A percentile compares a stretch with the other conserved stretches of the same genome.
These are phyloP conservation scores for Pseudozyma hubeiensis DNA, from an alignment of 1,284 basidiomycete genomes.

Conservation along the genomic window DNA sequence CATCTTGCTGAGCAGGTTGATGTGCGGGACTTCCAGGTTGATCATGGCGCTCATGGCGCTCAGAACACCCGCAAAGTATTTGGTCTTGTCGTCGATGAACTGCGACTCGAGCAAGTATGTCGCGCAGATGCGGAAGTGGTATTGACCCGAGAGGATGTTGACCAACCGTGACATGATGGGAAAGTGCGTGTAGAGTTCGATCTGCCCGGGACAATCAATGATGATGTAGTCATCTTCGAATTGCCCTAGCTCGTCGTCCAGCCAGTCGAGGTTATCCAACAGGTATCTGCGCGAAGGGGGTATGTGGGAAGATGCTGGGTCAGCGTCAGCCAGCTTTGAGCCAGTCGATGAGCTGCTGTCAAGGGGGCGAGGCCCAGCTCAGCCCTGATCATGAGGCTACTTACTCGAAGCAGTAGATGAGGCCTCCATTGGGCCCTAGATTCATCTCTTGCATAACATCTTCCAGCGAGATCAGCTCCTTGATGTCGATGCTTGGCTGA, in stretches of 20 bases:
- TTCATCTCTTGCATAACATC: constrained; percentile 97
- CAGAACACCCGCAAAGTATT: constrained; percentile 98
- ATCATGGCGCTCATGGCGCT: constrained; percentile 99
- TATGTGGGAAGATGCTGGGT: too few species aligned
- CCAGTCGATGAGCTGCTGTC: too few species aligned
- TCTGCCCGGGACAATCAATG: constrained; percentile 98
- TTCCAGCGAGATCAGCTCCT: constrained; percentile 89
- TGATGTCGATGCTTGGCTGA: constrained; percentile 92
- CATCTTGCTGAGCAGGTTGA: constrained; percentile 99
- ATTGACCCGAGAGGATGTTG: constrained; percentile 71
- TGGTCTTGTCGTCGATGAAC: constrained; percentile 80
- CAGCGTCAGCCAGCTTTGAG: too few species aligned
- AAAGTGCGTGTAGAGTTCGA: constrained; percentile 98
- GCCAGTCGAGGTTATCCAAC: constrained; percentile 96
- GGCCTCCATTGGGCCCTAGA: constrained; percentile 95
- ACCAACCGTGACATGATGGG: constrained; percentile 92
- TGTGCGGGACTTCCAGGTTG: constrained; percentile 93
- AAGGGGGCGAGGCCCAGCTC: too few species aligned
- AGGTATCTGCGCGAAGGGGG: constrained; percentile 78
- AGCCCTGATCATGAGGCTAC: constrained; percentile 59
- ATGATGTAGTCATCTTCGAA: constrained; percentile 98
- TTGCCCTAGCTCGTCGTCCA: constrained; percentile 91
- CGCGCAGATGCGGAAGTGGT: constrained; percentile 66
- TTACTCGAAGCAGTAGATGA: constrained; percentile 99
- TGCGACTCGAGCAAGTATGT: constrained; percentile 94